Percentiles rank a stretch among this genome's conserved stretches.
phyloP scores from a whole-genome alignment of 2,329 filamentous ascomycete genomes.

The Trichoderma arundinaceum region DNA sequence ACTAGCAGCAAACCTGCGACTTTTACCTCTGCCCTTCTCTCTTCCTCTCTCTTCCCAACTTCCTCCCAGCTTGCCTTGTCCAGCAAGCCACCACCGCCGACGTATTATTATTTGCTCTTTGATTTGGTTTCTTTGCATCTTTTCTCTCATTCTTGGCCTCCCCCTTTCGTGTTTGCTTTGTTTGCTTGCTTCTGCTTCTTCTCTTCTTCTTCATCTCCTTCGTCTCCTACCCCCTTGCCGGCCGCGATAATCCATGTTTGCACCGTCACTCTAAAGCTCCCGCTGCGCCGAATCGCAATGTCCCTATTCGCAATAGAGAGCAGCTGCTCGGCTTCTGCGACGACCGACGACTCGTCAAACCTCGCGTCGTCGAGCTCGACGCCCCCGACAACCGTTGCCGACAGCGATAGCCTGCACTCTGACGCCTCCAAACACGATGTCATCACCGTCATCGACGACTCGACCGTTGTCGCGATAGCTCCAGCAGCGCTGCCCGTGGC shows the following conservation, averaged over 20 bases:
- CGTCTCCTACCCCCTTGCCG: background rate
- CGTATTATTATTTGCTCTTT: background rate
- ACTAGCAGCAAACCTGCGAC: constrained; percentile 7
- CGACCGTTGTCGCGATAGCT: constrained; percentile 33
- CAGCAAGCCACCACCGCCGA: background rate
- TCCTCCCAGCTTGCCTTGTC: constrained; percentile 1
- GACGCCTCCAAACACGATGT: constrained; percentile 49
- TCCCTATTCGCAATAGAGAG: constrained; percentile 43
- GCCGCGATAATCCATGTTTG: constrained; percentile 9
- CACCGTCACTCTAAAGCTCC: background rate
- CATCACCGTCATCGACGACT: constrained; percentile 42
- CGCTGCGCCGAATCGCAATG: constrained; percentile 36
- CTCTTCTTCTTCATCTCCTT: background rate
- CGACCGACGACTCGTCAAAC: constrained; percentile 53
- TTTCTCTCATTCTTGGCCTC: background rate
- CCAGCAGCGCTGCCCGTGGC: constrained; percentile 6
- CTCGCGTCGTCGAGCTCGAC: constrained; percentile 66
- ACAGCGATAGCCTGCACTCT: constrained; percentile 63
- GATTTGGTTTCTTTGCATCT: background rate
- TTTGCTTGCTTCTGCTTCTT: background rate
- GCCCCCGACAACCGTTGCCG: constrained; percentile 69
- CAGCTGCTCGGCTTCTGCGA: constrained; percentile 41
- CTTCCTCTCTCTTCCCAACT: background rate
- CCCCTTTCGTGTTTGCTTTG: background rate
- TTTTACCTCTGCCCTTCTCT: constrained; percentile 2